Evolutionary conservation across 2,329 filamentous ascomycete species (phyloP), one percentile per base, ranked within the genome.

Genomic region (Rutstroemia sp.): DNA sequence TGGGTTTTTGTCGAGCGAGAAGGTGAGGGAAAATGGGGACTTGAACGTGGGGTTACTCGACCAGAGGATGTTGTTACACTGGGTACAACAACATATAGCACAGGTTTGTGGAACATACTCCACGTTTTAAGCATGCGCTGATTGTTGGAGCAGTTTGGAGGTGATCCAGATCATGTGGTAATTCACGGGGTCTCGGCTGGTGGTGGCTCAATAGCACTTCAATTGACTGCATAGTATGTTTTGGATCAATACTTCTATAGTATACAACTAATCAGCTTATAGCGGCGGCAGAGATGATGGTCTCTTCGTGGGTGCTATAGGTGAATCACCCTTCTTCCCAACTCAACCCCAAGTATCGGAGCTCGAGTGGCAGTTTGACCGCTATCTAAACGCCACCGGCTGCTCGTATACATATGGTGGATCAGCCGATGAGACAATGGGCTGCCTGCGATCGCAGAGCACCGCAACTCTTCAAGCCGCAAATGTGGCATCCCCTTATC

Each of bases 41-140:
- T 72, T 86, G 8, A 88, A 88, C 64, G 80, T 72, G 2, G 85
- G 85, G 0, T 68, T 88, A 7, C 72, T 86, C 2, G 84, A 88
- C 62, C 83, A 87, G 69, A 74, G 82, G 17, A 75, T 79, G 25
- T 72, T 79, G 2, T 67, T 88, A 47, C 66, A 78, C 50, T 88
- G 85, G 85, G 76, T 86, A 0, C 75, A 81, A 63, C 70, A 76
- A 38, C 72, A 88, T 58, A 85, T 88, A 44, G 66, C 69, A 30
- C 68, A 76, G 66, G 75, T 76, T 65, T 6, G 58, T 57, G 16
- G 19, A 21, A n/a, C 45, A 17, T 48, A 16, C 10, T 5, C 2
- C 8, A 40, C 14, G 5, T 19, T 17, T 23, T 12, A 10, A 34
- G 9, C 40, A n/a, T 1, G 6, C 53, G 16, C 30, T 58, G 25